phyloP scores from a whole-genome alignment of 352 stramenopile genomes.

The Lagenidium giganteum region DNA sequence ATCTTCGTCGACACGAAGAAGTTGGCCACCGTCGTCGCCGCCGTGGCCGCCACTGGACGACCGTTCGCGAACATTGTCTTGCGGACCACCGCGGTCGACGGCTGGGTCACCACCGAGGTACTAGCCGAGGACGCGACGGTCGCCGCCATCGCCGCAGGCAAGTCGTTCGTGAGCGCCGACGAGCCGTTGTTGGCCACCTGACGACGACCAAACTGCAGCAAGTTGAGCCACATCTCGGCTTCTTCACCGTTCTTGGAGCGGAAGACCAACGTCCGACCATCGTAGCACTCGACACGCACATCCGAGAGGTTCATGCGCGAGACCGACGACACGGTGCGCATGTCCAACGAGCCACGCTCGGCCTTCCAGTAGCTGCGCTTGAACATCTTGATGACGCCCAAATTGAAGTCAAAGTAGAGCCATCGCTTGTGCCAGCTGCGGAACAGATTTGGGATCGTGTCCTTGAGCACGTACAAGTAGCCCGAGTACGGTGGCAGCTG shows the following conservation, averaged over 20 bases:
- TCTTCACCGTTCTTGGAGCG: constrained; percentile 52
- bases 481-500: constrained; percentile 68
- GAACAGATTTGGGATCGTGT: constrained; percentile 70
- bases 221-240: constrained; percentile 66
- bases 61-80: constrained; percentile 7
- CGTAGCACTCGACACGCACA: constrained; percentile 61
- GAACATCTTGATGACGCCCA: constrained; percentile 69
- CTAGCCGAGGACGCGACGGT: too few relatives aligned
- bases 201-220: constrained; percentile 63
- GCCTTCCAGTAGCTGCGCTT: constrained; percentile 85
- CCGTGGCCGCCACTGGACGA: constrained; percentile 1
- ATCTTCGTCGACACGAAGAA: constrained; percentile 10
- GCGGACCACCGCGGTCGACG: too few relatives aligned
- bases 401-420: constrained; percentile 78
- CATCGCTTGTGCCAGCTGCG: constrained; percentile 78
- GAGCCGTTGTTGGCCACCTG: constrained; percentile 17
- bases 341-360: constrained; percentile 60
- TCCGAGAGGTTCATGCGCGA: constrained; percentile 68
- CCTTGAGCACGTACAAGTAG: constrained; percentile 72
- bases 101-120: too few relatives aligned
- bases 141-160: background rate
- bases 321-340: constrained; percentile 51
- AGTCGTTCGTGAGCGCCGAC: background rate
- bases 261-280: constrained; percentile 51
- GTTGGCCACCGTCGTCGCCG: background rate